Evolutionary conservation across 148 eudicot species (phyloP).

Genomic region (Talinum fruticosum): DNA sequence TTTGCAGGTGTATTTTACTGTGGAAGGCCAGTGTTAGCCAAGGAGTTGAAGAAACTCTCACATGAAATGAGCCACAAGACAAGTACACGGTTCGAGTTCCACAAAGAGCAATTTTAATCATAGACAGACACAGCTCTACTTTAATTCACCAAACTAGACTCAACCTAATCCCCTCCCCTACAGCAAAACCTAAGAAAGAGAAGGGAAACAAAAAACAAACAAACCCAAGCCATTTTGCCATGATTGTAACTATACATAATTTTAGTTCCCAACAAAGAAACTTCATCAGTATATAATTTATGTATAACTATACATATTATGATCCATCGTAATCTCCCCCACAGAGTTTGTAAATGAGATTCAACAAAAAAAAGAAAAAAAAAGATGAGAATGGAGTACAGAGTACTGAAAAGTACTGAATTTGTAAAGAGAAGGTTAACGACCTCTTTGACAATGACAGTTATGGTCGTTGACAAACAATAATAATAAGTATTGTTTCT

Average conservation of each 20-base stretch:
- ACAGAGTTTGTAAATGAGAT: constrained; percentile 17
- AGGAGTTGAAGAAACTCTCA: constrained; percentile 69
- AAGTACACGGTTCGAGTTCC: constrained; percentile 83
- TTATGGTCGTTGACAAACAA: constrained; percentile 8
- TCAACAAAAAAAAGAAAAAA: too few relatives aligned
- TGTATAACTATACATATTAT: constrained; percentile 15
- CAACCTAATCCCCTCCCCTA: too few relatives aligned
- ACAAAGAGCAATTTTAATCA: constrained; percentile 71
- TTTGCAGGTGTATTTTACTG: constrained; percentile 90
- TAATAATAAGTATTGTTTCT: neutral
- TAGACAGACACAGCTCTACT: too few relatives aligned
- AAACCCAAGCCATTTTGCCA: constrained; percentile 21
- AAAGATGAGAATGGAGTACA: too few relatives aligned
- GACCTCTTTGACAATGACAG: constrained; percentile 5
- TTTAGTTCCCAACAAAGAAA: constrained; percentile 3
- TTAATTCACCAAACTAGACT: too few relatives aligned
- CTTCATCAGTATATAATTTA: neutral
- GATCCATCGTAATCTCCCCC: neutral
- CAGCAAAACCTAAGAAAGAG: neutral
- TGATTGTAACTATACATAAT: constrained; percentile 24
- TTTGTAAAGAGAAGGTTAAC: neutral
- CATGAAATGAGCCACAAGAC: constrained; percentile 65
- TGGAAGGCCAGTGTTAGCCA: constrained; percentile 76
- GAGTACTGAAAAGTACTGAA: neutral
- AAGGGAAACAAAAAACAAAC: neutral